Evolutionary conservation across 768 basidiomycete genomes (phyloP).

Genomic region (Hortiboletus campestris): DNA sequence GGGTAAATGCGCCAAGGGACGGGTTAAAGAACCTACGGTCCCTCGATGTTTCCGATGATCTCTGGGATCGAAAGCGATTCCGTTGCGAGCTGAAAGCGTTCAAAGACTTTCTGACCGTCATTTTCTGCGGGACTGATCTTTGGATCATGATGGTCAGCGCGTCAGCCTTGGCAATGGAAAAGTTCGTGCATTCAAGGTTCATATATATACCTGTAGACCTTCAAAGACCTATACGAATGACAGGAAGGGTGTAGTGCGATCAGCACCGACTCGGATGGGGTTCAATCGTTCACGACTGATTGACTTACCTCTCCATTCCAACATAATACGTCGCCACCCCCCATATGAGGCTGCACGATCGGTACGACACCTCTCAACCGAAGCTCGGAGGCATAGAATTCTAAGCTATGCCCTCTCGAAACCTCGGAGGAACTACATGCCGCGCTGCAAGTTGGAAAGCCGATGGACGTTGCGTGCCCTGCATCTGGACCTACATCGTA

Average conservation of each 20-base stretch:
- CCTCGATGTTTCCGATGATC: constrained; percentile 65
- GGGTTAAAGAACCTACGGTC: constrained; percentile 59
- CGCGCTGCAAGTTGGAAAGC: constrained; percentile 11
- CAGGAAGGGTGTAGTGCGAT: background rate
- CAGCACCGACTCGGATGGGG: background rate
- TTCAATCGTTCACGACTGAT: background rate
- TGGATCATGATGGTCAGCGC: constrained; percentile 8
- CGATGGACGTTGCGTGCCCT: constrained; percentile 36
- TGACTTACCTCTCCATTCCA: constrained; percentile 80
- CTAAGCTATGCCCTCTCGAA: constrained; percentile 27
- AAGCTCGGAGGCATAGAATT: constrained; percentile 75
- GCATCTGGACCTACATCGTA: constrained; percentile 61
- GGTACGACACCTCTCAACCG: constrained; percentile 58
- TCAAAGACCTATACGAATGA: constrained; percentile 58
- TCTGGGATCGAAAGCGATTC: constrained; percentile 43
- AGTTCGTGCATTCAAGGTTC: constrained; percentile 7
- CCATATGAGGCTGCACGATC: constrained; percentile 67
- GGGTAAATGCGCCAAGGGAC: background rate
- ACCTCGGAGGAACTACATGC: background rate
- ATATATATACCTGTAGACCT: constrained; percentile 73
- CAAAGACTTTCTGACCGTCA: constrained; percentile 61
- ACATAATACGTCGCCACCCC: constrained; percentile 61
- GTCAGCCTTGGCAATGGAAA: constrained; percentile 4
- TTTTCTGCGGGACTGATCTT: constrained; percentile 66
- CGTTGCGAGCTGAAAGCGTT: constrained; percentile 22